Evolutionary conservation across 1,284 basidiomycete species (phyloP).

Genomic region (Blastosporella zonata): DNA sequence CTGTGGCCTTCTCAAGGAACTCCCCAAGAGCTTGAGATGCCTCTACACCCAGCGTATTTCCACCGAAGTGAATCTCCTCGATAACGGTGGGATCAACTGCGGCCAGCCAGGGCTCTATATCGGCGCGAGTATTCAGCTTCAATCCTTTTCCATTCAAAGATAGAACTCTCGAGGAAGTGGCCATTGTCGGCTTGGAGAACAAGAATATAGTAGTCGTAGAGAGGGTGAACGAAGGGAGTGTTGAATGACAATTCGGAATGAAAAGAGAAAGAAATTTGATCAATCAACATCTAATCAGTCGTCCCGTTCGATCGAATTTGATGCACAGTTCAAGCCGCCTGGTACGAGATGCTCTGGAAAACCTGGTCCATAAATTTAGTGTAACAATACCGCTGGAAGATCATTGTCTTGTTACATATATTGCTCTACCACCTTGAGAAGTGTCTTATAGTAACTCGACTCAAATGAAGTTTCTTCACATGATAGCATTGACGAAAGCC

Average conservation of each 20-base stretch:
- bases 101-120: slow-evolving; percentile 78
- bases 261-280: slow-evolving; percentile 6
- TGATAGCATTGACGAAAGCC: too few species aligned
- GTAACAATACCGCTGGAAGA: too few species aligned
- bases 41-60: slow-evolving; percentile 95
- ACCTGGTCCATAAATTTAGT: too few species aligned
- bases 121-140: slow-evolving; percentile 79
- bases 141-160: slow-evolving; percentile 75
- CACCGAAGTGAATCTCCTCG: slow-evolving; percentile 91
- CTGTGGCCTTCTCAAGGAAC: slow-evolving; percentile 69
- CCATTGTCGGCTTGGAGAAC: slow-evolving; percentile 15
- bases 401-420: too few species aligned
- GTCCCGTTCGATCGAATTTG: too few species aligned
- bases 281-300: slow-evolving; percentile 6
- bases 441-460: too few species aligned
- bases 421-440: too few species aligned
- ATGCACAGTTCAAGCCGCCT: too few species aligned
- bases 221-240: neutral
- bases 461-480: too few species aligned
- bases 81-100: slow-evolving; percentile 64
- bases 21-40: slow-evolving; percentile 86
- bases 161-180: slow-evolving; percentile 28
- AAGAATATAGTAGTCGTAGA: neutral
- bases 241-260: neutral
- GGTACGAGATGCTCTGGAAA: too few species aligned